These are phyloP conservation scores for Panellus pusillus DNA, from an alignment of 768 basidiomycete species.

Conservation along the genomic window DNA sequence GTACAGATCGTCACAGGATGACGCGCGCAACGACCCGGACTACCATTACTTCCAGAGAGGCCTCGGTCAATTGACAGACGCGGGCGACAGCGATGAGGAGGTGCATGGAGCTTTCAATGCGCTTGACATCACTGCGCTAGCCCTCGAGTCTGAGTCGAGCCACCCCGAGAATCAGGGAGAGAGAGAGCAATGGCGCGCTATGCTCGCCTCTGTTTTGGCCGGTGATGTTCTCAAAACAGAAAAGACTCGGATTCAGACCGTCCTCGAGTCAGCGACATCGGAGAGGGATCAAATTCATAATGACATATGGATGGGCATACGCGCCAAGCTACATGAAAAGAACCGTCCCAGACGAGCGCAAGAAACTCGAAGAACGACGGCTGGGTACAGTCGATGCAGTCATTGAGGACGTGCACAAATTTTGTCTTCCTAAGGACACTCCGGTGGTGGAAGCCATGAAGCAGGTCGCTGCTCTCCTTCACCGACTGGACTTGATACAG, in stretches of 20 bases:
- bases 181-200: conserved; percentile 90
- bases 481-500: conserved; percentile 77
- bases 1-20: conserved; percentile 68
- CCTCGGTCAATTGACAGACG: conserved; percentile 63
- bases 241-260: conserved; percentile 87
- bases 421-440: conserved; percentile 52
- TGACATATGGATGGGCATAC: conserved; percentile 86
- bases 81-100: conserved; percentile 79
- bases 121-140: conserved; percentile 45
- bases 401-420: conserved; percentile 79
- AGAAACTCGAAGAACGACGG: conserved; percentile 79
- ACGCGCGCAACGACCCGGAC: conserved; percentile 79
- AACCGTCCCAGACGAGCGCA: conserved; percentile 79
- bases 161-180: conserved; percentile 73
- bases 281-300: conserved; percentile 66
- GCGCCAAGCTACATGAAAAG: conserved; percentile 83
- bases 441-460: conserved; percentile 49
- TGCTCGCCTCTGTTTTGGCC: conserved; percentile 89
- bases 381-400: conserved; percentile 78
- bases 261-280: conserved; percentile 66
- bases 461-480: conserved; percentile 66
- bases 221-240: conserved; percentile 96
- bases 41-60: conserved; percentile 79
- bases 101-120: conserved; percentile 46
- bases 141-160: conserved; percentile 62